Evolutionary conservation across 345 rosid genomes (phyloP).

Genomic region (Gossypium arboreum): DNA sequence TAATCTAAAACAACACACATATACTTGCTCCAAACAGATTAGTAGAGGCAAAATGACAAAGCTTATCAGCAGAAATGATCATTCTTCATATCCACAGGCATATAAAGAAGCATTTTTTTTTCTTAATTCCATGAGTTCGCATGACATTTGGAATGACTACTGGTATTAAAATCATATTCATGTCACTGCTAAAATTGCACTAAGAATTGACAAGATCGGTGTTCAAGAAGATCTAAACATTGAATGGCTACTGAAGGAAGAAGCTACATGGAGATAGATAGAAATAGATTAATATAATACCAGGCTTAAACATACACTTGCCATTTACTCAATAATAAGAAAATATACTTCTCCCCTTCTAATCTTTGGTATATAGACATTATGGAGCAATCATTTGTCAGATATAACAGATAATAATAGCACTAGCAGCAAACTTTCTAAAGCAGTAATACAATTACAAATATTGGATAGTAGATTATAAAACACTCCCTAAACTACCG

Average conservation of each 20-base stretch:
- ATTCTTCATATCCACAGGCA: constrained; percentile 23
- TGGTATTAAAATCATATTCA: neutral
- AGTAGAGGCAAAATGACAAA: neutral
- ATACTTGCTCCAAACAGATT: neutral
- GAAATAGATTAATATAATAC: neutral
- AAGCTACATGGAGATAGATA: neutral
- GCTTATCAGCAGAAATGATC: neutral
- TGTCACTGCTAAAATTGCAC: neutral
- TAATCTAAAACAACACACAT: neutral
- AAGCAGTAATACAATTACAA: neutral
- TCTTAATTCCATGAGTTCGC: neutral
- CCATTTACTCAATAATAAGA: neutral
- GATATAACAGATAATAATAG: neutral
- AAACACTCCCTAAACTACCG: neutral
- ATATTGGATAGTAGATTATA: neutral
- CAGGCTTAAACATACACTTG: neutral
- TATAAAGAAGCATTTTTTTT: neutral
- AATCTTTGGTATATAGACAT: neutral
- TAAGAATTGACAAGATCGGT: neutral
- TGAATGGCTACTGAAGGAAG: neutral
- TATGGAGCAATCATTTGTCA: neutral
- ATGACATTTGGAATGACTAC: neutral
- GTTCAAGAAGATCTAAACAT: neutral
- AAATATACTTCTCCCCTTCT: neutral
- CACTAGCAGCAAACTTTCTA: neutral